phyloP scores from a whole-genome alignment of 257 asterid genomes.

The Cynanchum wilfordii region DNA sequence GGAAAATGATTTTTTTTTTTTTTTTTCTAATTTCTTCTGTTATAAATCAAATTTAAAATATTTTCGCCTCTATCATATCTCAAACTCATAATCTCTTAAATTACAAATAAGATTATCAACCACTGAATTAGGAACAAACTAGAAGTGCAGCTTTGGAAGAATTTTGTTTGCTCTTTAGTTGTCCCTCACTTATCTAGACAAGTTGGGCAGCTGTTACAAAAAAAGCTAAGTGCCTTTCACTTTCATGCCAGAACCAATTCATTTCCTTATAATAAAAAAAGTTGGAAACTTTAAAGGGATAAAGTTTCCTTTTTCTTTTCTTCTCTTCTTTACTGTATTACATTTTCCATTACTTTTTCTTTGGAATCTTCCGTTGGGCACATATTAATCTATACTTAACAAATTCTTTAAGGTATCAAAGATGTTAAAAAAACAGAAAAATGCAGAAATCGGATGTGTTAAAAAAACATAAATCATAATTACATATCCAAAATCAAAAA shows the following conservation, averaged over 20 bases:
- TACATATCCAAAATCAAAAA: neutral
- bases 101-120: too few species aligned
- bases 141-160: neutral
- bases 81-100: too few species aligned
- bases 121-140: neutral
- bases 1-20: too few species aligned
- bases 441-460: neutral
- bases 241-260: slow-evolving; percentile 20
- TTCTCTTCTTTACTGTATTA: neutral
- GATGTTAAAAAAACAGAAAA: neutral
- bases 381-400: neutral
- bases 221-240: slow-evolving; percentile 19
- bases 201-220: slow-evolving; percentile 9
- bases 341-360: neutral
- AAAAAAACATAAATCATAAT: neutral
- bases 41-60: too few species aligned
- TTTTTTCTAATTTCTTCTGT: too few species aligned
- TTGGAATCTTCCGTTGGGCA: neutral
- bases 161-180: neutral
- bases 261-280: slow-evolving; percentile 25
- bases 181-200: slow-evolving; percentile 21
- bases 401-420: neutral
- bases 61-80: too few species aligned
- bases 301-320: slow-evolving; percentile 25
- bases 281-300: slow-evolving; percentile 20